Conservation (phyloP, 306 rosid genomes). For the Fagus crenata region DNA sequence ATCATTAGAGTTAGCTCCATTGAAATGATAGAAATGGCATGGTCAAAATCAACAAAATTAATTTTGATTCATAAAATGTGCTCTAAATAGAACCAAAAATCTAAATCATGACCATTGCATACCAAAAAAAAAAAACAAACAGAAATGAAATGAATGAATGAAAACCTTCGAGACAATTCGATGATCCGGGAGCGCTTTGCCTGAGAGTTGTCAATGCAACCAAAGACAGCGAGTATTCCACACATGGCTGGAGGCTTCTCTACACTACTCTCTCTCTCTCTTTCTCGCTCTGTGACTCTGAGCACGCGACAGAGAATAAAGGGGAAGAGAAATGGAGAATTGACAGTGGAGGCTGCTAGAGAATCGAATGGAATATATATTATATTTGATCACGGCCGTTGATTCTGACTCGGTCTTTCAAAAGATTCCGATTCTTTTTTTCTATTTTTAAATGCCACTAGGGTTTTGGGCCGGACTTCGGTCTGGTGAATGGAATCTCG, state of each 20-base stretch:
- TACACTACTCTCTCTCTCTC: not conserved
- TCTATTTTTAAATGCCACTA: too few relatives aligned
- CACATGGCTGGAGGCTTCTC: slow-evolving; percentile 63
- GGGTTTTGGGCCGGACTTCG: too few relatives aligned
- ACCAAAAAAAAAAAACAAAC: not conserved
- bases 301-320: not conserved
- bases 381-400: slow-evolving; percentile 33
- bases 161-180: slow-evolving; percentile 81
- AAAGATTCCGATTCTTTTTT: too few relatives aligned
- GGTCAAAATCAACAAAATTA: not conserved
- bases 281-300: slow-evolving; percentile 1
- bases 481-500: too few relatives aligned
- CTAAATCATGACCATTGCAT: not conserved
- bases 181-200: slow-evolving; percentile 84
- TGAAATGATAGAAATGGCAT: not conserved
- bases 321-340: too few relatives aligned
- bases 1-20: too few relatives aligned
- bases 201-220: slow-evolving; percentile 75
- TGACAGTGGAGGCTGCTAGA: slow-evolving; percentile 23
- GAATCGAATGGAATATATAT: not conserved
- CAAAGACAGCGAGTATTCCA: slow-evolving; percentile 90
- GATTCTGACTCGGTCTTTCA: slow-evolving; percentile 10
- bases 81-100: not conserved
- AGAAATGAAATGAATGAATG: not conserved
- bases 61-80: not conserved